These are phyloP conservation scores for Thalassiosira ordinaria DNA, from an alignment of 352 stramenopile genomes.

Conservation along the genomic window DNA sequence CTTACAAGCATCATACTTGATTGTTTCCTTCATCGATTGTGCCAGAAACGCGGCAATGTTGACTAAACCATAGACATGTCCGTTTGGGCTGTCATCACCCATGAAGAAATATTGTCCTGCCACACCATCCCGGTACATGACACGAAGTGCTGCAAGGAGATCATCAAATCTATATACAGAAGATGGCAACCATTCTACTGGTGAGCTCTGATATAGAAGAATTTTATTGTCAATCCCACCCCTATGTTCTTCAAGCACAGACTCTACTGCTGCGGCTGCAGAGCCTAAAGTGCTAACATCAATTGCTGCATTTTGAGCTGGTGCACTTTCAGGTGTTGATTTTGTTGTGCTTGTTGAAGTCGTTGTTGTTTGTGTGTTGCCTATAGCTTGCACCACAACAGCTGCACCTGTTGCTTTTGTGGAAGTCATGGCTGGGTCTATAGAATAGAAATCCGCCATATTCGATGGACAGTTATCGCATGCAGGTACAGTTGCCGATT, in stretches of 20 bases:
- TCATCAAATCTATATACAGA: conserved; percentile 50
- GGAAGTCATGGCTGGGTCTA: too few relatives aligned
- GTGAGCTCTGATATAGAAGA: conserved; percentile 47
- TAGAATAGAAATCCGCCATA: too few relatives aligned
- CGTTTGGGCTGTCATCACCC: conserved; percentile 36
- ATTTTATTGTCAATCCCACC: conserved; percentile 48
- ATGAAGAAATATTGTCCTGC: conserved; percentile 50
- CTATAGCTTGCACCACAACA: too few relatives aligned
- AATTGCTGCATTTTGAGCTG: neutral
- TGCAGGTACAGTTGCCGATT: neutral
- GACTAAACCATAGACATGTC: conserved; percentile 23
- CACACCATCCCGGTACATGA: neutral
- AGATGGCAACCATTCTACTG: conserved; percentile 43
- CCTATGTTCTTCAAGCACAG: conserved; percentile 19
- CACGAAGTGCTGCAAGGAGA: conserved; percentile 35
- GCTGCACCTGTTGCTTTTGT: too few relatives aligned
- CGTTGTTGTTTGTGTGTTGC: neutral
- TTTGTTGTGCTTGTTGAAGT: neutral
- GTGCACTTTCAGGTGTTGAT: neutral
- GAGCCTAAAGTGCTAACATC: neutral
- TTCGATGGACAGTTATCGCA: too few relatives aligned
- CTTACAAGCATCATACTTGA: conserved; percentile 62
- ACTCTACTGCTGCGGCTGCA: conserved; percentile 9
- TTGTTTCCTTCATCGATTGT: conserved; percentile 68
- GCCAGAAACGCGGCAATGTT: conserved; percentile 49